Conservation (phyloP, 176 grass and related monocot species). For the Dactylis glomerata region DNA sequence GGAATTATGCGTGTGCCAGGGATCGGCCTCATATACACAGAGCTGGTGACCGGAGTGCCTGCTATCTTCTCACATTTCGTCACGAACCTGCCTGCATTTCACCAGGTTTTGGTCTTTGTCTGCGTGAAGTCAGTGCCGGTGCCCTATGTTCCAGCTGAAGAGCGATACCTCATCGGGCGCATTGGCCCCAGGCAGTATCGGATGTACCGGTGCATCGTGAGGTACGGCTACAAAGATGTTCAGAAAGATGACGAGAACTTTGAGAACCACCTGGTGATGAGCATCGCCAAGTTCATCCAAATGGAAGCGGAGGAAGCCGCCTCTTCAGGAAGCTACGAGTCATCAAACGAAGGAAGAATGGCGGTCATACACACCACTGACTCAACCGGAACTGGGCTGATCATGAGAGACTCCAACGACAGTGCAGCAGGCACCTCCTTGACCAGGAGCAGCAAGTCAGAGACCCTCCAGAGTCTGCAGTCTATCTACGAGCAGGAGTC, state of each 20-base stretch:
- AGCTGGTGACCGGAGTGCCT: constrained; percentile 66
- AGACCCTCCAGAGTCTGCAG: constrained; percentile 61
- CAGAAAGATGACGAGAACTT: constrained; percentile 74
- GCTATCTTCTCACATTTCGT: constrained; percentile 80
- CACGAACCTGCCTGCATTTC: constrained; percentile 77
- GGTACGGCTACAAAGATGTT: constrained; percentile 78
- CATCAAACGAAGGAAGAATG: constrained; percentile 64
- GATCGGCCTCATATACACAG: constrained; percentile 74
- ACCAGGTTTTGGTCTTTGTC: constrained; percentile 69
- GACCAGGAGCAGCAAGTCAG: constrained; percentile 54
- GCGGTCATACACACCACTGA: constrained; percentile 55
- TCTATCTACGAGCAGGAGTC: constrained; percentile 61
- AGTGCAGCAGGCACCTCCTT: constrained; percentile 13
- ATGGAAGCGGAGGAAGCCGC: constrained; percentile 63
- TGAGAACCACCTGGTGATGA: constrained; percentile 69
- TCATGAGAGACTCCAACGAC: constrained; percentile 27
- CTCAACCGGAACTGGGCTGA: constrained; percentile 33
- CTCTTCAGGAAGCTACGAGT: constrained; percentile 52
- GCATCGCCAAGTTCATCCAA: constrained; percentile 74
- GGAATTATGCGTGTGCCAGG: constrained; percentile 73
- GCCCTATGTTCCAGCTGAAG: constrained; percentile 54
- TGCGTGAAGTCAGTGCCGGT: constrained; percentile 63
- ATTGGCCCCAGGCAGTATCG: constrained; percentile 65
- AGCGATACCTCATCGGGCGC: constrained; percentile 63
- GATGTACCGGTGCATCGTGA: constrained; percentile 76